Conservation (phyloP, 2,329 filamentous ascomycete species). For the Trichoderma lentiforme region DNA sequence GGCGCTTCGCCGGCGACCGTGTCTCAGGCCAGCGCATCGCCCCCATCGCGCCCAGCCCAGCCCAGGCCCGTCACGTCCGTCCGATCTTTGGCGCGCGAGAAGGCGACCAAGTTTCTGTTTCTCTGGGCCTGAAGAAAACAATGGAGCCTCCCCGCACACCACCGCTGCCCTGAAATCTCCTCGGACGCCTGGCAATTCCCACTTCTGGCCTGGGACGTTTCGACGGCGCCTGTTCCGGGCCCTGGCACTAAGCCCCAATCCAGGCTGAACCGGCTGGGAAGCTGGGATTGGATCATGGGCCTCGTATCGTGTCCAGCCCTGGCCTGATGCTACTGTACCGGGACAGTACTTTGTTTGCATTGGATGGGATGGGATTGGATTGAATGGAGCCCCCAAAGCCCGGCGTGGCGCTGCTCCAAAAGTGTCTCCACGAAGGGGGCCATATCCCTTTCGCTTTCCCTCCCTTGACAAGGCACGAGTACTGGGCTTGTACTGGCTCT, state of each 20-base stretch:
- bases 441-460: slow-evolving; percentile 6
- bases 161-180: slow-evolving; percentile 8
- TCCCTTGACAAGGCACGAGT: neutral
- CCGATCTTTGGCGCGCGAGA: neutral
- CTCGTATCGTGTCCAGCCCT: slow-evolving; percentile 8
- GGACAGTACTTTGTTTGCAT: neutral
- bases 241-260: neutral
- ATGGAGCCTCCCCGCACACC: slow-evolving; percentile 7
- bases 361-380: neutral
- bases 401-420: neutral
- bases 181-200: neutral
- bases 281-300: slow-evolving; percentile 2
- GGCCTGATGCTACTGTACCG: neutral
- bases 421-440: slow-evolving; percentile 1
- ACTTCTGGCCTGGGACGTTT: neutral
- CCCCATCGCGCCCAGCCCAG: neutral
- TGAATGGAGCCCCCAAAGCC: neutral
- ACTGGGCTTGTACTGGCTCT: neutral
- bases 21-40: slow-evolving; percentile 16
- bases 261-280: neutral
- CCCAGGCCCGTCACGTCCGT: neutral
- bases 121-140: neutral
- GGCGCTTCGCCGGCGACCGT: slow-evolving; percentile 16
- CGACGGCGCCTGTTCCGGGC: slow-evolving; percentile 4
- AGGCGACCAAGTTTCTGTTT: no score